phyloP scores from a whole-genome alignment of 805 yeast genomes.

The Myxozyma neotropica region DNA sequence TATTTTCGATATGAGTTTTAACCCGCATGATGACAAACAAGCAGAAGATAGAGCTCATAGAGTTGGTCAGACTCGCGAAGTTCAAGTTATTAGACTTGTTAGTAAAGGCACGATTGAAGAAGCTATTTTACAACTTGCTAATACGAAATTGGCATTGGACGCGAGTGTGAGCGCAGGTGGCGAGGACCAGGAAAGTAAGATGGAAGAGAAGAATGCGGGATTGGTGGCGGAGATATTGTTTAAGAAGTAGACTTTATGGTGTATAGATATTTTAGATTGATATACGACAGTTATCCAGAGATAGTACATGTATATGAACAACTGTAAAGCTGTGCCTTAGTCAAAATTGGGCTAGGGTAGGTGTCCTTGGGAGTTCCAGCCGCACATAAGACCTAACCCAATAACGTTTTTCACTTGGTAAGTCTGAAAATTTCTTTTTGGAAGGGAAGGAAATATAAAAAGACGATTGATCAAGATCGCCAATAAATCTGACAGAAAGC shows the following conservation, averaged over 20 bases:
- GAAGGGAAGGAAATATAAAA: background rate
- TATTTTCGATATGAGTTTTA: constrained; percentile 90
- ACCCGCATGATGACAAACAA: constrained; percentile 98
- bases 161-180: constrained; percentile 46
- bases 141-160: constrained; percentile 88
- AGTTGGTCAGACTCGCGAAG: constrained; percentile 90
- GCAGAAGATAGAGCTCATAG: constrained; percentile 99
- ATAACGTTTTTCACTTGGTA: too few relatives aligned
- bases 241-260: background rate
- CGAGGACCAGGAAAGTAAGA: constrained; percentile 38
- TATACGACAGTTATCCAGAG: too few relatives aligned
- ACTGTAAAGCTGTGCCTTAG: too few relatives aligned
- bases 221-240: constrained; percentile 45
- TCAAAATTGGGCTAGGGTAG: too few relatives aligned
- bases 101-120: constrained; percentile 82
- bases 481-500: background rate
- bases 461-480: background rate
- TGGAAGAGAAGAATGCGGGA: constrained; percentile 44
- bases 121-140: constrained; percentile 80
- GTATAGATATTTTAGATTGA: background rate
- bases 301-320: too few relatives aligned
- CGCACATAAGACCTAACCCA: too few relatives aligned
- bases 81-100: constrained; percentile 73
- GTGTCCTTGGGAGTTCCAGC: too few relatives aligned
- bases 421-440: background rate